Evolutionary conservation across 371 early-diverging fungal species (phyloP).

Genomic region (Mortierella sp.): DNA sequence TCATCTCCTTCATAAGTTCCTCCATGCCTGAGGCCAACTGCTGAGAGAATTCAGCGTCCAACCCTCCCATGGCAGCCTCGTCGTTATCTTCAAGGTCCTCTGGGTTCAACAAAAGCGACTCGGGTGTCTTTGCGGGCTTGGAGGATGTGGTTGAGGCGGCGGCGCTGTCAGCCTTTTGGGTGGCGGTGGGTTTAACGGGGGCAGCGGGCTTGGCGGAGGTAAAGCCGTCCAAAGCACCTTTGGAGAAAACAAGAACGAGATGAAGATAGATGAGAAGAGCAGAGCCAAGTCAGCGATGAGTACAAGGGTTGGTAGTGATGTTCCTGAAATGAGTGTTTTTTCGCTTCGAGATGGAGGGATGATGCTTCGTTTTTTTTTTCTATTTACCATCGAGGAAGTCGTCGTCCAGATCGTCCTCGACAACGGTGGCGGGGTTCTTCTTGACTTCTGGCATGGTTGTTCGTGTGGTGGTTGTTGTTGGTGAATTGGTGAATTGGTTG

Average conservation of each 20-base stretch:
- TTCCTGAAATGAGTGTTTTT: neutral
- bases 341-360: neutral
- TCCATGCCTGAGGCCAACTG: conserved; percentile 86
- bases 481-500: neutral
- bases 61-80: conserved; percentile 57
- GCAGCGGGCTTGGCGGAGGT: conserved; percentile 45
- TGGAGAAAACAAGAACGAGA: conserved; percentile 2
- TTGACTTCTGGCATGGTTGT: conserved; percentile 44
- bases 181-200: conserved; percentile 36
- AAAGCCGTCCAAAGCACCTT: conserved; percentile 55
- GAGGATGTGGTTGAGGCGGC: conserved; percentile 34
- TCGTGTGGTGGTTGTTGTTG: conserved; percentile 3
- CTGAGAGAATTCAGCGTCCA: conserved; percentile 78
- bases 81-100: conserved; percentile 41
- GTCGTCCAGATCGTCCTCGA: conserved; percentile 58
- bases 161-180: conserved; percentile 33
- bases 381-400: conserved; percentile 55
- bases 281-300: neutral
- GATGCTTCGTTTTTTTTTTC: neutral
- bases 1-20: conserved; percentile 74
- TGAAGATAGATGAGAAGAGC: neutral
- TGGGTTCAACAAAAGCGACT: conserved; percentile 46
- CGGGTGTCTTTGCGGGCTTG: conserved; percentile 44
- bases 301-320: neutral
- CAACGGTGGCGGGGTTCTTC: conserved; percentile 44